Base-by-base conservation (phyloP, 352 stramenopile species). In the Halophytophthora batemanensis region DNA sequence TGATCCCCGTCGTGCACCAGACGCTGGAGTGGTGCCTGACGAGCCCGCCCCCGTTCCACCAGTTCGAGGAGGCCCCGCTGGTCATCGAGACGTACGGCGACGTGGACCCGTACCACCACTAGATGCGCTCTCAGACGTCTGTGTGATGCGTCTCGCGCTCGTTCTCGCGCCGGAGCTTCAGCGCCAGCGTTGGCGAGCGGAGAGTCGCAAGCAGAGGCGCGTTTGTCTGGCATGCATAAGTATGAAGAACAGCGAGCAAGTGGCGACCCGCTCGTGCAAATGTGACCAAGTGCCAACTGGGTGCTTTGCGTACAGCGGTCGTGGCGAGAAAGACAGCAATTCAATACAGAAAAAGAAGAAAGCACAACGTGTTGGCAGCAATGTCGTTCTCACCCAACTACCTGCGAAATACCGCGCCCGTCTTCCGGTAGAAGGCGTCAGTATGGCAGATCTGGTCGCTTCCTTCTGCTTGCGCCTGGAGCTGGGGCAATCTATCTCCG, bases 41-140 rank as follows among this genome's bases (percentile, higher is more conserved):
- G 51, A 90, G 82, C 59, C 86, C 86, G 13, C 82, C 86, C 60
- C 86, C 86, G 60, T 50, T 94, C 69, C 86, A 96, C 66, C 86
- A 96, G 80, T 96, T 96, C 54, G 82, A 93, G 29, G 86, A 96
- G 58, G 69, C 83, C 13, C 86, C 86, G 47, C 75, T 96, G 53
- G 77, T 96, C 61, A 83, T 96, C 34, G 86, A 96, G 70, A 94
- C 83, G 40, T 93, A 86, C 62, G 86, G 82, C 64, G 71, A 84
- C 55, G 72, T 91, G 44, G 85, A 95, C 69, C 85, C 84, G 31
- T 85, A 77, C 63, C 58, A 73, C 66, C 74, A 95, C 71, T 87
- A 87, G 68, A 77, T 29, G 45, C 40, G 18, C 40, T 56, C 15
- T 42, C 36, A 42, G 23, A 28, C 54, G 48, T 41, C 45, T 28